phyloP scores from a whole-genome alignment of 2,329 filamentous ascomycete genomes.

The Alternaria tenuissima region DNA sequence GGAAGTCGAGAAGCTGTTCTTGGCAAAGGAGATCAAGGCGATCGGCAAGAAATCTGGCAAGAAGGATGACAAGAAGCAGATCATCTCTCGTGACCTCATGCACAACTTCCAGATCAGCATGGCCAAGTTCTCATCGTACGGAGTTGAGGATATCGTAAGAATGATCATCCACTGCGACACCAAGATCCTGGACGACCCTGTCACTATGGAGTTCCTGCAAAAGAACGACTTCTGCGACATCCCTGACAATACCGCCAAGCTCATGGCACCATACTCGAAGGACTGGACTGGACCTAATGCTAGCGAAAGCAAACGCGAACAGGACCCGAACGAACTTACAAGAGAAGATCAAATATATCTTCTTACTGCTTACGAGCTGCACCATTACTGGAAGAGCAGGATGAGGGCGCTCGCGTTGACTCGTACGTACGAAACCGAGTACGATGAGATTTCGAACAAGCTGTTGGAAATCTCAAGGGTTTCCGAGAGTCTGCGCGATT shows the following conservation, averaged over 20 bases:
- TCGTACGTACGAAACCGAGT: constrained; percentile 83
- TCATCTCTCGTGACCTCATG: constrained; percentile 84
- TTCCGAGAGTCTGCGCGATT: constrained; percentile 88
- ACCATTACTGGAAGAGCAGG: constrained; percentile 98
- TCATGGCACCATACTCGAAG: constrained; percentile 93
- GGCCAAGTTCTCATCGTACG: constrained; percentile 86
- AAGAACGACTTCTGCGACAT: constrained; percentile 93
- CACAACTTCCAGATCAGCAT: constrained; percentile 73
- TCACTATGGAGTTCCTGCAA: constrained; percentile 96
- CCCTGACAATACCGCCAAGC: constrained; percentile 86
- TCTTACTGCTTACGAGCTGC: constrained; percentile 89
- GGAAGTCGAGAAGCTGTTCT: constrained; percentile 96
- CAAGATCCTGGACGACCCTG: constrained; percentile 85
- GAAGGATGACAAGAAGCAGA: constrained; percentile 95
- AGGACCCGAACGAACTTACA: constrained; percentile 87
- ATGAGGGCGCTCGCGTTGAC: constrained; percentile 91
- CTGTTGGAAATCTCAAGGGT: constrained; percentile 86
- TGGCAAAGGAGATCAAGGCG: constrained; percentile 95
- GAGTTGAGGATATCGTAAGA: constrained; percentile 84
- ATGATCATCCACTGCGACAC: constrained; percentile 96
- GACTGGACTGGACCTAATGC: constrained; percentile 95
- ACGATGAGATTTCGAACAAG: constrained; percentile 88
- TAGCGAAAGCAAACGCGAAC: constrained; percentile 77
- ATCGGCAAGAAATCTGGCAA: constrained; percentile 75
- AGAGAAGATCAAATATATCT: constrained; percentile 96